Percentiles rank a stretch among this genome's conserved stretches.
phyloP scores from a whole-genome alignment of 2,329 filamentous ascomycete species.

The Pseudogymnoascus verrucosus region DNA sequence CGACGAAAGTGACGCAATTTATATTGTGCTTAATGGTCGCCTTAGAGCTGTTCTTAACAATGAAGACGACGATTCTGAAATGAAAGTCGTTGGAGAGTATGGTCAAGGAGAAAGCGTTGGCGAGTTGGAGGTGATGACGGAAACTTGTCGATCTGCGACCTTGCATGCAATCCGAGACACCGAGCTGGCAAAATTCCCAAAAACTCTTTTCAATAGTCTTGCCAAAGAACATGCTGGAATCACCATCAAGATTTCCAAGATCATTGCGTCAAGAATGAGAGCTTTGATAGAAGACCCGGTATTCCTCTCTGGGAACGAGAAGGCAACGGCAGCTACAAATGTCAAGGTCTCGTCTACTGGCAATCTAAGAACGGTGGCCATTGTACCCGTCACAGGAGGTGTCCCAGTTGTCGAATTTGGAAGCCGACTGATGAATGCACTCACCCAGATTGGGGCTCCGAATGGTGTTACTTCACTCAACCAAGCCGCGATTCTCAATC shows the following conservation, averaged over 20 bases:
- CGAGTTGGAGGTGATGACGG: conserved; percentile 93
- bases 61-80: conserved; percentile 55
- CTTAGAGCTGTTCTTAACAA: conserved; percentile 77
- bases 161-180: conserved; percentile 95
- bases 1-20: conserved; percentile 96
- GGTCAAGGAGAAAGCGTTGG: conserved; percentile 97
- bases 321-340: conserved; percentile 47
- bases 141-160: conserved; percentile 82
- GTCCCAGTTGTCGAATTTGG: conserved; percentile 94
- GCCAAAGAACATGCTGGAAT: conserved; percentile 96
- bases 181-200: conserved; percentile 90
- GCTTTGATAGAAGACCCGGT: conserved; percentile 76
- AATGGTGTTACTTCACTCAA: conserved; percentile 90
- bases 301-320: conserved; percentile 56
- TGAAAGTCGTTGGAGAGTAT: conserved; percentile 83
- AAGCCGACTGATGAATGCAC: conserved; percentile 76
- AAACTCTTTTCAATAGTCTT: conserved; percentile 93
- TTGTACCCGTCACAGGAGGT: conserved; percentile 82
- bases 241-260: conserved; percentile 97
- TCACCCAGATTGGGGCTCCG: conserved; percentile 79
- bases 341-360: conserved; percentile 75
- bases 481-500: conserved; percentile 87
- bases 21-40: conserved; percentile 91
- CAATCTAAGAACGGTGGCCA: conserved; percentile 86
- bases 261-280: conserved; percentile 93